phyloP scores from a whole-genome alignment of 176 grass and related monocot genomes.

The Oryza rufipogon region DNA sequence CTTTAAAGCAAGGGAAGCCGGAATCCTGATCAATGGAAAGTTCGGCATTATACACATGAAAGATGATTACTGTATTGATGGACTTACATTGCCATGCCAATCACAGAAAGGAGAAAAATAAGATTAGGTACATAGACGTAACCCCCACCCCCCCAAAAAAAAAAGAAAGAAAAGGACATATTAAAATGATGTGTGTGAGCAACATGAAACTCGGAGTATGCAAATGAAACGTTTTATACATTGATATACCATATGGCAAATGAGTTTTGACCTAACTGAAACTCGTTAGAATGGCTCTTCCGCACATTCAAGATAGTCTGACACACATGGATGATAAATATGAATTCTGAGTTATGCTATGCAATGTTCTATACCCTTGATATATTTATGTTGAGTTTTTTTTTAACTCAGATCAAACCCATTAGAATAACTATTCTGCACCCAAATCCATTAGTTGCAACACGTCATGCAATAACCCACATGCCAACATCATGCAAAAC shows the following conservation, averaged over 20 bases:
- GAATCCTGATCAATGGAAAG: constrained; percentile 67
- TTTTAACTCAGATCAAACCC: not conserved
- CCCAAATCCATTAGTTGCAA: not conserved
- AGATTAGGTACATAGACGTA: not conserved
- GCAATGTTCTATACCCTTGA: not conserved
- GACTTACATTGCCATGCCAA: constrained; percentile 5
- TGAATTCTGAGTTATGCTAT: not conserved
- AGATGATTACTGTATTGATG: not conserved
- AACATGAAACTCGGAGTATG: not conserved
- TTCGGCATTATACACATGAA: constrained; percentile 15
- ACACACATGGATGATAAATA: not conserved
- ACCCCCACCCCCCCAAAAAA: too few species aligned
- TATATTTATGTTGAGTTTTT: not conserved
- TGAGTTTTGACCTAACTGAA: too few species aligned
- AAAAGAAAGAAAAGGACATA: too few species aligned
- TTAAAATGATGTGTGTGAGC: not conserved
- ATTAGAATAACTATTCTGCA: not conserved
- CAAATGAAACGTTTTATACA: too few species aligned
- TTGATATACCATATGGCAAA: too few species aligned
- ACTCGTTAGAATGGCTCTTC: too few species aligned
- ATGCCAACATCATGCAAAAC: not conserved
- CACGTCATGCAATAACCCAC: not conserved
- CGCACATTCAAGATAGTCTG: too few species aligned
- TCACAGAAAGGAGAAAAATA: not conserved
- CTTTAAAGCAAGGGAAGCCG: constrained; percentile 98